These are phyloP conservation scores for Abelmoschus esculentus DNA, from an alignment of 345 rosid genomes.

Conservation along the genomic window DNA sequence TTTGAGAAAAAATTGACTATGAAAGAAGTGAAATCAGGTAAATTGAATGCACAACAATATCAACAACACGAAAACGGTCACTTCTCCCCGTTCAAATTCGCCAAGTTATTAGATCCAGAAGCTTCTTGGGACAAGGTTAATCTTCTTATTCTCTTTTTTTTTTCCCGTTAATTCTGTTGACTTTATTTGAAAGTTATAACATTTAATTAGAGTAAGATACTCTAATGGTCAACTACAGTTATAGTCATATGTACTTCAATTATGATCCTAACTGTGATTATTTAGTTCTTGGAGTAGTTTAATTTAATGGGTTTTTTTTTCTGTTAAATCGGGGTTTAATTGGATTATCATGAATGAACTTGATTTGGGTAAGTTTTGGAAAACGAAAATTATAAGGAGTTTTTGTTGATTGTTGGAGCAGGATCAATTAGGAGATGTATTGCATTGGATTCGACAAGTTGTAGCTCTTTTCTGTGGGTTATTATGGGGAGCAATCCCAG, in stretches of 20 bases:
- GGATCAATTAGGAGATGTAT: slow-evolving; percentile 95
- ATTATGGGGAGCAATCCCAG: slow-evolving; percentile 75
- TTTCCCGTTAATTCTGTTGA: background rate
- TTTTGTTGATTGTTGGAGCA: slow-evolving; percentile 21
- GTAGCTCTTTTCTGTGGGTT: slow-evolving; percentile 73
- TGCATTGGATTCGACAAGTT: slow-evolving; percentile 92
- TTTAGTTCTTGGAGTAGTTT: background rate
- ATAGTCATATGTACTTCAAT: background rate
- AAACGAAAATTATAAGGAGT: background rate
- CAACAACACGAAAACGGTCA: slow-evolving; percentile 54
- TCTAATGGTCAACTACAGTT: background rate
- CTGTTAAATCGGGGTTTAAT: background rate
- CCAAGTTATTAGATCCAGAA: slow-evolving; percentile 81
- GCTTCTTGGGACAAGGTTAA: slow-evolving; percentile 87
- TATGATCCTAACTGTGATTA: background rate
- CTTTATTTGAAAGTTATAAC: background rate
- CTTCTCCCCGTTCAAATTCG: slow-evolving; percentile 55
- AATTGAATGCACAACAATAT: slow-evolving; percentile 39
- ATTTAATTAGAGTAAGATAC: background rate
- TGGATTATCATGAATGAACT: background rate
- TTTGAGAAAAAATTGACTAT: slow-evolving; percentile 10
- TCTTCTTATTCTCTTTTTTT: background rate
- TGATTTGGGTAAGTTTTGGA: background rate
- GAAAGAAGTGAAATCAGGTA: slow-evolving; percentile 51
- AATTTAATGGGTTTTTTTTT: background rate